Evolutionary conservation across 2,329 filamentous ascomycete species (phyloP), one percentile per base, ranked within the genome.

Genomic region (Monosporascus sp.): DNA sequence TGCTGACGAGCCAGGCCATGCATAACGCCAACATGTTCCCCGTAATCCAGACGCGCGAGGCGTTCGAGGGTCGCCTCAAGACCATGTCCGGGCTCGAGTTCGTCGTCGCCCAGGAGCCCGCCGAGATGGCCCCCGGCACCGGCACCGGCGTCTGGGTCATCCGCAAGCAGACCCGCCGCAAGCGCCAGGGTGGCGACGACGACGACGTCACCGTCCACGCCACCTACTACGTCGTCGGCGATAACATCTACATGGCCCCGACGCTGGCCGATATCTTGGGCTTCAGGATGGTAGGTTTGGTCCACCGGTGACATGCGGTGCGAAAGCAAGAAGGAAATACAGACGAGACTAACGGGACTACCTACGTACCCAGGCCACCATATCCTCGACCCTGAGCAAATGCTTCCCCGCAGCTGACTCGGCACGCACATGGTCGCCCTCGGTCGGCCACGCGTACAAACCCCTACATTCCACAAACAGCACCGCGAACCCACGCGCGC

Each of bases 81-180:
- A 81, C 79, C 53, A 87, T 87, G 84, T 78, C 79, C 1, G 84
- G 84, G 3, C 72, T 87, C 47, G 84, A 88, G 70, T 88, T 83
- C 65, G 75, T 85, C 49, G 82, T 88, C 50, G 82, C 81, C 38
- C 80, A 86, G 63, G 81, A 84, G 58, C 83, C 83, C 1, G 81
- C 82, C 27, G 82, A 86, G 67, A 83, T 78, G 61, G 80, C 76
- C 0, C 82, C 81, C 0, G 82, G 81, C n/a, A 73, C 71, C 38
- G 78, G 78, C 22, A 86, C 83, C 0, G 84, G 83, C 27, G 82
- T 87, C 8, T 88, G 84, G 84, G 81, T 87, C 27, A 85, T 88
- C 60, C 79, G 83, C 63, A 87, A 87, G 72, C 84, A 88, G 69
- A 83, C 78, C 25, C 73, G 84, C 48, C 75, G 79, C 55, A 84